Percentiles rank a stretch among this genome's conserved stretches.
Conservation (phyloP, 192 early-diverging fungal species). For the Obelidium mucronatum region DNA sequence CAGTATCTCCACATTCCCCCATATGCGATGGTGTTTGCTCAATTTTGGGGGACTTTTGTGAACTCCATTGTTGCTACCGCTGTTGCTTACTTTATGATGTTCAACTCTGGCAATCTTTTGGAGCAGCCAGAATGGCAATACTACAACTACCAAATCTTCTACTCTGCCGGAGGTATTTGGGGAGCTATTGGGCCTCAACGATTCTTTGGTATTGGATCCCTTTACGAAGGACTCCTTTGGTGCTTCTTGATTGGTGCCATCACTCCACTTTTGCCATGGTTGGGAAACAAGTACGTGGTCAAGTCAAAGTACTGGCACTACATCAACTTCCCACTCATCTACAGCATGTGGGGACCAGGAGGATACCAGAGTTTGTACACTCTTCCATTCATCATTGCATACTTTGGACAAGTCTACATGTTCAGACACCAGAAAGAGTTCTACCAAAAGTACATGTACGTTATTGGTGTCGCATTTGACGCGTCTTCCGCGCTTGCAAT, state of each 20-base stretch:
- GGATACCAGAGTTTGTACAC: conserved; percentile 34
- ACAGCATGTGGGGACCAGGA: conserved; percentile 19
- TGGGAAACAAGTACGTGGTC: conserved; percentile 38
- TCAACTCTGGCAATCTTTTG: conserved; percentile 16
- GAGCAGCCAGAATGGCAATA: conserved; percentile 37
- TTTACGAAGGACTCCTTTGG: conserved; percentile 42
- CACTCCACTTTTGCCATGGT: conserved; percentile 46
- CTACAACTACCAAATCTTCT: conserved; percentile 59
- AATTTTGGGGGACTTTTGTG: conserved; percentile 63
- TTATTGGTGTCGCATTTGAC: conserved; percentile 64
- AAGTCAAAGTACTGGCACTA: conserved; percentile 47
- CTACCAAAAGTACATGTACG: conserved; percentile 61
- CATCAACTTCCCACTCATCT: conserved; percentile 39
- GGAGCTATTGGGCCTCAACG: conserved; percentile 75
- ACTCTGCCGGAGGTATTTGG: conserved; percentile 75
- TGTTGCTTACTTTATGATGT: conserved; percentile 28
- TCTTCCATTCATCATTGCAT: conserved; percentile 46
- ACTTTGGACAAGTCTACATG: conserved; percentile 60
- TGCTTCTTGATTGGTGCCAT: conserved; percentile 44
- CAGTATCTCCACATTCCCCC: conserved; percentile 83
- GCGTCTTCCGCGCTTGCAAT: conserved; percentile 38
- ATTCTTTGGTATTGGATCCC: conserved; percentile 62
- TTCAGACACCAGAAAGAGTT: conserved; percentile 39
- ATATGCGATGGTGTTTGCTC: conserved; percentile 77
- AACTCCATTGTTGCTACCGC: conserved; percentile 20